Percentiles rank a stretch among this genome's conserved stretches.
phyloP scores from a whole-genome alignment of 2,329 filamentous ascomycete genomes.

The Pyricularia sp. region DNA sequence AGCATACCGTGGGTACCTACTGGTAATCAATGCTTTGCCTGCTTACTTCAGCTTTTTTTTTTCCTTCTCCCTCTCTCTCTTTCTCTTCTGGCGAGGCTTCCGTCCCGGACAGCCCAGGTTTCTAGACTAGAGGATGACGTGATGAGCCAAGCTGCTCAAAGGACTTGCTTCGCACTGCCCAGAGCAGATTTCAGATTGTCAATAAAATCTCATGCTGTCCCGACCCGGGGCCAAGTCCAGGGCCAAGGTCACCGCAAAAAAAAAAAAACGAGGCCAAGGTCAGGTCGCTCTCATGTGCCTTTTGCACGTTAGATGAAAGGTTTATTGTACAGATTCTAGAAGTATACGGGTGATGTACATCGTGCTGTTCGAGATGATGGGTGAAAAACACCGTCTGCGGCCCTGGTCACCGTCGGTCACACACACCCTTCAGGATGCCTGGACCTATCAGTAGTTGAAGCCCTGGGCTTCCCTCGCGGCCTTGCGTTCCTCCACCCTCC shows the following conservation, averaged over 20 bases:
- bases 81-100: background rate
- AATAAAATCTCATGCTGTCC: background rate
- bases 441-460: background rate
- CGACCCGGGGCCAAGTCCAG: background rate
- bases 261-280: background rate
- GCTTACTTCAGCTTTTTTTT: background rate
- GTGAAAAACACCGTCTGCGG: background rate
- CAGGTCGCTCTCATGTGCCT: background rate
- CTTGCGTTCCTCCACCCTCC: slow-evolving; percentile 63
- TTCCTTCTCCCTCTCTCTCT: too few relatives aligned
- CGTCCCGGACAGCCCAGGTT: background rate
- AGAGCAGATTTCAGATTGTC: background rate
- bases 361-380: background rate
- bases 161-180: background rate
- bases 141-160: background rate
- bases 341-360: background rate
- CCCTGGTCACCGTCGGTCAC: background rate
- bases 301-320: background rate
- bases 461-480: slow-evolving; percentile 33
- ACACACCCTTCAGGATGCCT: background rate
- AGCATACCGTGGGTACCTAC: background rate
- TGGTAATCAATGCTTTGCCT: background rate
- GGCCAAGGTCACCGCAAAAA: background rate
- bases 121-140: background rate
- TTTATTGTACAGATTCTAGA: background rate